Conservation (phyloP, 805 yeast genomes). For the Saturnispora saitoi region DNA sequence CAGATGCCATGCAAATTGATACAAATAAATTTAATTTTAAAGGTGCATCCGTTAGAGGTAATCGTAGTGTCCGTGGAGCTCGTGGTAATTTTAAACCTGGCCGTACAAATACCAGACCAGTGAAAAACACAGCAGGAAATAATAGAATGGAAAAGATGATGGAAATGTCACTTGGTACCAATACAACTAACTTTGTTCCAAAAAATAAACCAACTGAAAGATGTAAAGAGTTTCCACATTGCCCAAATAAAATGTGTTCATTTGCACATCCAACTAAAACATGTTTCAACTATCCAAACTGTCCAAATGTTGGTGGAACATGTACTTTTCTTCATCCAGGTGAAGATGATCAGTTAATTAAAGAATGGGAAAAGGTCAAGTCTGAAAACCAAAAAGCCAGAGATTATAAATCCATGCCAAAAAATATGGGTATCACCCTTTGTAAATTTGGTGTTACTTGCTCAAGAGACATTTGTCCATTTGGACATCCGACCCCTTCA, state of each 20-base stretch:
- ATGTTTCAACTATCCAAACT: slow-evolving; percentile 69
- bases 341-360: slow-evolving; percentile 68
- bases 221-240: slow-evolving; percentile 65
- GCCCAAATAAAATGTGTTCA: slow-evolving; percentile 56
- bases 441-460: slow-evolving; percentile 77
- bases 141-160: slow-evolving; percentile 17
- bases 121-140: slow-evolving; percentile 5
- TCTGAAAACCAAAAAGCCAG: slow-evolving; percentile 11
- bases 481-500: slow-evolving; percentile 88
- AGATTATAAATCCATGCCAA: slow-evolving; percentile 8
- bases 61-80: slow-evolving; percentile 2
- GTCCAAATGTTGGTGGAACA: slow-evolving; percentile 73
- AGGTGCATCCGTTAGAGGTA: slow-evolving; percentile 2
- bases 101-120: not conserved
- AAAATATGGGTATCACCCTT: slow-evolving; percentile 38
- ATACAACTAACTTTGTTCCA: slow-evolving; percentile 32
- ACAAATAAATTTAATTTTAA: slow-evolving; percentile 3
- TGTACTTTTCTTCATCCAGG: slow-evolving; percentile 80
- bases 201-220: slow-evolving; percentile 46
- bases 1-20: slow-evolving; percentile 17
- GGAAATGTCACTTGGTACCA: slow-evolving; percentile 27
- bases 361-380: slow-evolving; percentile 56
- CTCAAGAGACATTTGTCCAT: slow-evolving; percentile 71
- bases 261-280: slow-evolving; percentile 73
- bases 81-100: slow-evolving; percentile 9